These are phyloP conservation scores for Ceratobasidium sp. DNA, from an alignment of 1,284 basidiomycete genomes.

Conservation along the genomic window DNA sequence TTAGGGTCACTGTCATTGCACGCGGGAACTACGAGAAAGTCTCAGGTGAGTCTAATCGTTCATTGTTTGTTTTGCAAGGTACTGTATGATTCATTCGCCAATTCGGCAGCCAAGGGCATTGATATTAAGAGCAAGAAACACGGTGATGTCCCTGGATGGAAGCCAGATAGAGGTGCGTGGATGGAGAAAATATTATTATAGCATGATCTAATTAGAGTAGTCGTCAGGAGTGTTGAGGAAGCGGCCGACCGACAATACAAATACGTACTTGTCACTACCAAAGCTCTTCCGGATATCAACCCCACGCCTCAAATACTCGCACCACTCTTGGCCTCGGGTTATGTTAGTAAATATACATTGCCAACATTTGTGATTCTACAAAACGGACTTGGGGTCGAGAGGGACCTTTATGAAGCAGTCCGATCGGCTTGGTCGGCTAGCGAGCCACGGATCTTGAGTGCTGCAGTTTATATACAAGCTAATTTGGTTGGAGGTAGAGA, in stretches of 20 bases:
- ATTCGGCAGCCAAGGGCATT: slow-evolving; percentile 58
- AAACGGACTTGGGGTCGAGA: slow-evolving; percentile 83
- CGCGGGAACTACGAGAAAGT: slow-evolving; percentile 78
- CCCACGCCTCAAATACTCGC: slow-evolving; percentile 71
- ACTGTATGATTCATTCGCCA: neutral
- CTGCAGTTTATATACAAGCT: slow-evolving; percentile 69
- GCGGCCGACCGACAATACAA: slow-evolving; percentile 74
- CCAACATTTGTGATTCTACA: slow-evolving; percentile 79
- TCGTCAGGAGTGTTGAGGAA: slow-evolving; percentile 70
- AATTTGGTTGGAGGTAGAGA: slow-evolving; percentile 64
- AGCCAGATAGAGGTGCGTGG: slow-evolving; percentile 69
- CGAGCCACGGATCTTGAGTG: slow-evolving; percentile 67
- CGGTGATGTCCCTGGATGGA: slow-evolving; percentile 71
- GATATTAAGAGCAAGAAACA: slow-evolving; percentile 72
- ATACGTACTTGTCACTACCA: slow-evolving; percentile 78
- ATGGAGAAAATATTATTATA: slow-evolving; percentile 45
- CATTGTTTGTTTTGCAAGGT: neutral
- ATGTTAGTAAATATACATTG: slow-evolving; percentile 64
- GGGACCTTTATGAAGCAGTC: slow-evolving; percentile 72
- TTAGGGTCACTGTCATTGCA: slow-evolving; percentile 80
- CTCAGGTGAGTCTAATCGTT: slow-evolving; percentile 59
- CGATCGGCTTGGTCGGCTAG: slow-evolving; percentile 54
- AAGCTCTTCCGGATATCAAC: slow-evolving; percentile 78
- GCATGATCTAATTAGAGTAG: slow-evolving; percentile 57
- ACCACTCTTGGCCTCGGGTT: slow-evolving; percentile 69